phyloP scores from a whole-genome alignment of 2,329 filamentous ascomycete species.

The Venturia asperata region DNA sequence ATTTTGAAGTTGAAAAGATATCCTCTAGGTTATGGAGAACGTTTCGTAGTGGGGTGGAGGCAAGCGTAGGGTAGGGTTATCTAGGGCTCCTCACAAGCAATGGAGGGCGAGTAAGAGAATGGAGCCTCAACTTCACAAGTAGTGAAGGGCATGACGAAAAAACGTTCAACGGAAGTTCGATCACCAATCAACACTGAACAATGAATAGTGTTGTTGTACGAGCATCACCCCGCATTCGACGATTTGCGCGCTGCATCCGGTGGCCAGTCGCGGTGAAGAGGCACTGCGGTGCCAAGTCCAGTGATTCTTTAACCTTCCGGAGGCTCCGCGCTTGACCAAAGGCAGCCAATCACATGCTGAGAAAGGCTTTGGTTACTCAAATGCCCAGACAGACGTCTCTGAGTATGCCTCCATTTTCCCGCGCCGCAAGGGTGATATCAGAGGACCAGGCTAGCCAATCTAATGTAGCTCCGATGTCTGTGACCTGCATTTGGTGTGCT shows the following conservation, averaged over 20 bases:
- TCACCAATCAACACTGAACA: constrained; percentile 3
- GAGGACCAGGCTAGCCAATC: too few species aligned
- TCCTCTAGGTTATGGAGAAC: not conserved
- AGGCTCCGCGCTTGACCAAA: not conserved
- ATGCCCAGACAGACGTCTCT: too few species aligned
- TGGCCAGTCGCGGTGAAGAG: not conserved
- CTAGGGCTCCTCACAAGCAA: constrained; percentile 4
- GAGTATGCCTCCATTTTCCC: too few species aligned
- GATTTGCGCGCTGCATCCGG: not conserved
- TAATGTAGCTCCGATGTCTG: not conserved
- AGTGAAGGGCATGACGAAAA: constrained; percentile 5
- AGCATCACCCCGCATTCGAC: not conserved
- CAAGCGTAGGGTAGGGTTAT: not conserved
- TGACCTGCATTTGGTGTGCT: not conserved
- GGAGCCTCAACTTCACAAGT: not conserved
- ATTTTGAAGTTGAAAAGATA: not conserved
- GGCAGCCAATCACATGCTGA: not conserved
- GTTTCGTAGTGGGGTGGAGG: not conserved
- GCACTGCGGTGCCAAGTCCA: not conserved
- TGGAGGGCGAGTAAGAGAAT: not conserved
- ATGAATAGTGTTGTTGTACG: not conserved
- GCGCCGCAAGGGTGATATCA: not conserved
- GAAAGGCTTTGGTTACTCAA: too few species aligned
- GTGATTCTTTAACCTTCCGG: not conserved
- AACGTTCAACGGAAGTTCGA: not conserved